A percentile compares a stretch with the other conserved stretches of the same genome.
Evolutionary conservation across 176 grass and related monocot species (phyloP).

Genomic region (Secale cereale): DNA sequence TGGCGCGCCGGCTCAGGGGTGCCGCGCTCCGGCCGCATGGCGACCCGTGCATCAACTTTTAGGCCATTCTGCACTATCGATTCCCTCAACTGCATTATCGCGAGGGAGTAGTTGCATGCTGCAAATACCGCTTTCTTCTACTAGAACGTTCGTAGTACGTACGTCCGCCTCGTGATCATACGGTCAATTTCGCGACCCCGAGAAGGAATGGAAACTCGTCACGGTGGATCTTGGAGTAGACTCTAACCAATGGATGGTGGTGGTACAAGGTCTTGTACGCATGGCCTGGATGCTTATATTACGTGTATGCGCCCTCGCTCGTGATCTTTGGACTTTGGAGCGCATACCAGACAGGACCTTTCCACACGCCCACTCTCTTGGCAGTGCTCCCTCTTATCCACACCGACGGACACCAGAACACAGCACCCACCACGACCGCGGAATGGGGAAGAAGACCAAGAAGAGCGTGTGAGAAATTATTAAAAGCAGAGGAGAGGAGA

Average conservation of each 20-base stretch:
- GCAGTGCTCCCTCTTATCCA: background rate
- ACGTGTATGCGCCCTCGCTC: background rate
- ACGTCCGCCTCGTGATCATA: background rate
- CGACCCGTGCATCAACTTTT: background rate
- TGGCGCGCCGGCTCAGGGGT: background rate
- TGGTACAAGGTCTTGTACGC: background rate
- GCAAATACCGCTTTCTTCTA: background rate
- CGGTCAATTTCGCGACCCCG: background rate
- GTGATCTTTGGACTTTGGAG: background rate
- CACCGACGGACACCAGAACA: background rate
- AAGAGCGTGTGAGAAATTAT: slow-evolving; percentile 7
- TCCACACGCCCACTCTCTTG: background rate
- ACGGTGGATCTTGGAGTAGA: slow-evolving; percentile 1
- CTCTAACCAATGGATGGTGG: background rate
- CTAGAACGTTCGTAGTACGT: background rate
- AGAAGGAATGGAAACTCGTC: background rate
- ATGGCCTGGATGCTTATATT: background rate
- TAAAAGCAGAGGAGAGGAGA: background rate
- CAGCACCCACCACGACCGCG: background rate
- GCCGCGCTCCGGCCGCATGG: background rate
- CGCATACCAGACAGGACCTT: background rate
- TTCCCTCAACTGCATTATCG: background rate
- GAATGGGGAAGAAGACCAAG: background rate
- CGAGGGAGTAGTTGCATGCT: background rate
- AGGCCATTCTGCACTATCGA: background rate